Base-by-base conservation (phyloP, 1,284 basidiomycete species). In the Fomitopsis betulina region DNA sequence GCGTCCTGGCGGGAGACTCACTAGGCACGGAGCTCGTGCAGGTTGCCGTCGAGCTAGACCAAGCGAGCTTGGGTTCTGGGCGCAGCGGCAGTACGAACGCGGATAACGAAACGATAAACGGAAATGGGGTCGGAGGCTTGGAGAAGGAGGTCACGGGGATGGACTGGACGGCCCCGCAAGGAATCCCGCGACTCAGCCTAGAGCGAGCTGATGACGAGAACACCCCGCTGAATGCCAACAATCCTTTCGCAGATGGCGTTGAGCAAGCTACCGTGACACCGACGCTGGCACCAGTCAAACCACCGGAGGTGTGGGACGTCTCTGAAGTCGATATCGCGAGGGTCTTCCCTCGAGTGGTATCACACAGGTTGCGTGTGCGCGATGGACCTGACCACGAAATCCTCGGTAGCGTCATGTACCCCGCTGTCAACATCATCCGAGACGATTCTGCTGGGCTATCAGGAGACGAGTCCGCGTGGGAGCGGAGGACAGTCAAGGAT, bases 271-370 rank as follows among this genome's bases (percentile, higher is more conserved):
- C 32, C 21, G 15, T 51, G 32, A 35, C 49, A 13, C 49, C 49
- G 32, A 51, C 49, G 5, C 33, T 51, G 6, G 49, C 32, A 9
- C 49, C 33, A 19, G 15, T 17, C 9, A 51, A 51, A n/a, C 21
- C 59, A 50, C 62, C 58, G 15, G 65, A 68, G 39, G 71, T 77
- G 49, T 70, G 87, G 63, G 85, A 88, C 59, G 81, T 88, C 3
- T 84, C 84, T 8, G 86, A 89, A 67, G 85, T 85, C 59, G 86
- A 91, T 64, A 76, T 89, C 61, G 86, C 85, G 56, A 78, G 84
- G 58, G 81, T 89, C 23, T 80, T 87, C 62, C 86, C 87, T 35
- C 75, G 87, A 33, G 82, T 86, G 0, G 78, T 91, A 32, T 85
- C 85, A 7, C 89, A 91, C 72, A 83, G 89, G 10, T 64, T 91